Evolutionary conservation across 768 basidiomycete species (phyloP), one percentile per base, ranked within the genome.

Genomic region (Russula dissimulans): DNA sequence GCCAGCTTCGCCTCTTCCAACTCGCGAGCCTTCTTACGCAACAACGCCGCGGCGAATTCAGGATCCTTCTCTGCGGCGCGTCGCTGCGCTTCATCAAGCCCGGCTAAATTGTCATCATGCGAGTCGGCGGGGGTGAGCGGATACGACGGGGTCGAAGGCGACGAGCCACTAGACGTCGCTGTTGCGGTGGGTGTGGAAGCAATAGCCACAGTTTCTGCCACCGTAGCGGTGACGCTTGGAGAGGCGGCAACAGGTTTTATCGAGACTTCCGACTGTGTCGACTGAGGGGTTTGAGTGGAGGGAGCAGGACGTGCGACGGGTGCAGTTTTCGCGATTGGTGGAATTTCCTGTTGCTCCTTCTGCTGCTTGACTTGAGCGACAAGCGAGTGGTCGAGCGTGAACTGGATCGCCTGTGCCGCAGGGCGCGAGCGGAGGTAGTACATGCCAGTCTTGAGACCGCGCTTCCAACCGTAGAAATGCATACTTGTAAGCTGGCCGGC

Each of bases 391-490:
- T 95, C 94, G 60, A 98, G 84, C 10, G 97, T 99, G 78, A 99
- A 97, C 76, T 99, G 93, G 71, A 95, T 95, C 53, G 97, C 97
- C 69, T 92, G 87, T 12, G 92, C 91, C 9, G 95, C 94, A 5
- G 97, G 91, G 54, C 91, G 83, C 39, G 97, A 97, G 56, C 97
- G 84, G 52, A 99, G 81, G 74, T 99, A 98, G 76, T 93, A 94
- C 91, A 95, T 95, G 66, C 95, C 97, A 1, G 97, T 99, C 83
- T 99, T 99, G 69, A 99, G 76, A 38, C 97, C 97, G 76, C 92
- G 92, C 82, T 95, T 95, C 97, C 97, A 98, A n/a, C 94, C 97
- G 71, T 97, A 97, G 79, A 95, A 95, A 73, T 95, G 93, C 92
- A 94, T 94, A 62, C 87, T 89, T 42, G 93, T 95, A 63, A 99